Evolutionary conservation across 192 early-diverging fungal species (phyloP).

Genomic region (Endogone sp.): DNA sequence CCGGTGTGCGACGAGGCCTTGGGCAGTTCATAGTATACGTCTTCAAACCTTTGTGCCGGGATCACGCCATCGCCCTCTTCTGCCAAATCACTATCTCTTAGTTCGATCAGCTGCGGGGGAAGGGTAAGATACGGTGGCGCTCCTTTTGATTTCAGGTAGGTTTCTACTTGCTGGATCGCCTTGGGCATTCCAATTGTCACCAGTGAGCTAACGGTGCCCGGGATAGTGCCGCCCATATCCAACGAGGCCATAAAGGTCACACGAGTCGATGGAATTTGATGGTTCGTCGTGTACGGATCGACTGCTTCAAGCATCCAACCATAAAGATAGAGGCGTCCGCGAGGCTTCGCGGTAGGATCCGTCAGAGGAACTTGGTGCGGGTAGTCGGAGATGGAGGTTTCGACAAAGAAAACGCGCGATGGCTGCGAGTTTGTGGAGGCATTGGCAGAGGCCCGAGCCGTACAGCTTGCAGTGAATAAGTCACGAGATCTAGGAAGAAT

Average conservation of each 20-base stretch:
- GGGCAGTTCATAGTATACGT: slow-evolving; percentile 1
- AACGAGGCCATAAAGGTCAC: slow-evolving; percentile 42
- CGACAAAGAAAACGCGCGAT: slow-evolving; percentile 18
- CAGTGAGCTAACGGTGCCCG: slow-evolving; percentile 41
- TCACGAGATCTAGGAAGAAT: slow-evolving; percentile 33
- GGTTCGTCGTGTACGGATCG: slow-evolving; percentile 48
- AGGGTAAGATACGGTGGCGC: slow-evolving; percentile 28
- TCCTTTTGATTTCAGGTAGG: slow-evolving; percentile 35
- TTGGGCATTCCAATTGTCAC: slow-evolving; percentile 34
- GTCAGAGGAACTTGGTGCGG: neutral
- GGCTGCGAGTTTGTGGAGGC: slow-evolving; percentile 7
- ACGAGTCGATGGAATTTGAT: slow-evolving; percentile 48
- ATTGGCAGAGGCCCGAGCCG: slow-evolving; percentile 13
- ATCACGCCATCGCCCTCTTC: neutral
- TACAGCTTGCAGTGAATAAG: slow-evolving; percentile 30
- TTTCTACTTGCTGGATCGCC: slow-evolving; percentile 36
- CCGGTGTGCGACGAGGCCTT: neutral
- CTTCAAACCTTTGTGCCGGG: slow-evolving; percentile 5
- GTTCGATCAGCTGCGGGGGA: slow-evolving; percentile 23
- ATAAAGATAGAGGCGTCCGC: slow-evolving; percentile 36
- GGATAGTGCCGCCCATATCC: slow-evolving; percentile 43
- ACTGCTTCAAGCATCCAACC: slow-evolving; percentile 51
- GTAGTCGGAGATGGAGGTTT: slow-evolving; percentile 21
- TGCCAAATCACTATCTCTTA: slow-evolving; percentile 20
- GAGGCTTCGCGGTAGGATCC: slow-evolving; percentile 5